Conservation (phyloP, 2,329 filamentous ascomycete genomes). For the Fusarium anguioides region DNA sequence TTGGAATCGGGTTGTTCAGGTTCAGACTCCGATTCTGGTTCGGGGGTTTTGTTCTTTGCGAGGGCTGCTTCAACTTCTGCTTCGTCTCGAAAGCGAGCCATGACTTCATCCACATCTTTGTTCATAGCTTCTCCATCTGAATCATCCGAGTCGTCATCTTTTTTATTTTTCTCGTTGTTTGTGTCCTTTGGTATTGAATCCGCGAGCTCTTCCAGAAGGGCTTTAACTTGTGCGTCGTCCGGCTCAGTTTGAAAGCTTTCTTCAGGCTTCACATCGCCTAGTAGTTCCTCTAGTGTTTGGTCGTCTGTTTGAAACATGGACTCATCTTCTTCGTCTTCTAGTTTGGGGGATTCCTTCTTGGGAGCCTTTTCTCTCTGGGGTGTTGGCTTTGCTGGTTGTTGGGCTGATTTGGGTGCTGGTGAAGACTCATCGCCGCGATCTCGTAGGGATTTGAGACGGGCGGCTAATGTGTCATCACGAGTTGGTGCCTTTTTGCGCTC, state of each 20-base stretch:
- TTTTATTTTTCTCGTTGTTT: not conserved
- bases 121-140: slow-evolving; percentile 65
- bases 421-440: slow-evolving; percentile 51
- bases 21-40: slow-evolving; percentile 24
- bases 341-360: not conserved
- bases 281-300: slow-evolving; percentile 63
- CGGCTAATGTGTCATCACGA: slow-evolving; percentile 63
- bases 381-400: not conserved
- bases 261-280: slow-evolving; percentile 56
- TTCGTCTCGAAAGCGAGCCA: slow-evolving; percentile 61
- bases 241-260: slow-evolving; percentile 42
- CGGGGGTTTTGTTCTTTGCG: slow-evolving; percentile 15
- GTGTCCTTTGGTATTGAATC: slow-evolving; percentile 48
- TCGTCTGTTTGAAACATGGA: slow-evolving; percentile 61
- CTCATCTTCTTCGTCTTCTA: slow-evolving; percentile 52
- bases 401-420: slow-evolving; percentile 14
- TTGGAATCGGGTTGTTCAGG: slow-evolving; percentile 1
- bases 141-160: slow-evolving; percentile 51
- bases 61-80: slow-evolving; percentile 50
- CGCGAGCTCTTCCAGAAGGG: slow-evolving; percentile 53
- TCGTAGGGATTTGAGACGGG: slow-evolving; percentile 63
- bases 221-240: slow-evolving; percentile 50
- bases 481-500: slow-evolving; percentile 57
- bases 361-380: not conserved
- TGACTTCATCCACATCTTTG: slow-evolving; percentile 56